Evolutionary conservation across 108 stramenopile genomes (phyloP).

Genomic region (Cyclotella sp.): DNA sequence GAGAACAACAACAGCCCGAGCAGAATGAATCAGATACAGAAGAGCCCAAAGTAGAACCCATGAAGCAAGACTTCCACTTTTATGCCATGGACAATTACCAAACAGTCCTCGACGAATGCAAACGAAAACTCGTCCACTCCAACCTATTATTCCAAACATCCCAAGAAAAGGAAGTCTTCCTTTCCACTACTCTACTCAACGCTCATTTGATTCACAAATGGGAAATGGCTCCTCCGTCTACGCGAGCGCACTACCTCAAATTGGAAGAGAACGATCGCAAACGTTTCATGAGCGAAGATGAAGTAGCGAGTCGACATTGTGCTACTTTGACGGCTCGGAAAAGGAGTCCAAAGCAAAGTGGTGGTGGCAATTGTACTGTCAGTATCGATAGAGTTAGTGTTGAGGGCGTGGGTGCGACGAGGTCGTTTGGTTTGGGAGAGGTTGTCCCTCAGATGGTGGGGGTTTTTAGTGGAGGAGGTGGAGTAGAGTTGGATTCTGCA

Average conservation of each 20-base stretch:
- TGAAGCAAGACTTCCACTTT: slow-evolving; percentile 87
- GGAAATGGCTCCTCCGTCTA: slow-evolving; percentile 61
- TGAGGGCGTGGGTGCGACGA: neutral
- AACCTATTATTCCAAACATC: slow-evolving; percentile 19
- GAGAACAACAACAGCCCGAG: too few species aligned
- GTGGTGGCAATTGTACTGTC: neutral
- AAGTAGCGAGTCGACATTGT: slow-evolving; percentile 90
- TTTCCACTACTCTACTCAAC: slow-evolving; percentile 78
- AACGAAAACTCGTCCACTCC: slow-evolving; percentile 54
- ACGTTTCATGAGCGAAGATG: slow-evolving; percentile 88
- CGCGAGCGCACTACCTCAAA: slow-evolving; percentile 59
- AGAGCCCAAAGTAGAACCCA: slow-evolving; percentile 72
- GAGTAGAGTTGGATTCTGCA: neutral
- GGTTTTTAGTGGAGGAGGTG: neutral
- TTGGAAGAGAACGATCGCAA: slow-evolving; percentile 83
- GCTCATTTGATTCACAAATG: slow-evolving; percentile 71
- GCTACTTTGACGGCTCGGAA: slow-evolving; percentile 82
- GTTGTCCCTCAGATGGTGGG: slow-evolving; percentile 16
- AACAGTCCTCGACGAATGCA: slow-evolving; percentile 45
- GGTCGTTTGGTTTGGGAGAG: slow-evolving; percentile 13
- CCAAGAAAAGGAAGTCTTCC: slow-evolving; percentile 56
- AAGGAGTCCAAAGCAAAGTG: slow-evolving; percentile 49
- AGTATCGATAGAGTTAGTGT: neutral
- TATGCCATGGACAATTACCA: slow-evolving; percentile 65
- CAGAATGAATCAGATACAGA: slow-evolving; percentile 8